Conservation (phyloP, 2,329 filamentous ascomycete genomes). For the Didymella pomorum region DNA sequence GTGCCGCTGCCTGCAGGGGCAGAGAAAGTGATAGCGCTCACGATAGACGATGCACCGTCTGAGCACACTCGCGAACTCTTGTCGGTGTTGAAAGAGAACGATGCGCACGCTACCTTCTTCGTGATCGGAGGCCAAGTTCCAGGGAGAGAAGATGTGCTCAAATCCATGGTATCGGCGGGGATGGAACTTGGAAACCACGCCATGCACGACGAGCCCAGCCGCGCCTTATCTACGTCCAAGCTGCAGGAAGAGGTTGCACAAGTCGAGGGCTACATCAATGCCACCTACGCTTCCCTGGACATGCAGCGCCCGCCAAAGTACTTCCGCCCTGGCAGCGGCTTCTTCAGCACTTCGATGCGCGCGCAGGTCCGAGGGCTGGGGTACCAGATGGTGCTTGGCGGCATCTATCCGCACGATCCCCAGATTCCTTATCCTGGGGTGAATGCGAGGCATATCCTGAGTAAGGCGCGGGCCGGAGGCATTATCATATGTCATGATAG, state of each 20-base stretch:
- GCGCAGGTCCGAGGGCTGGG: constrained; percentile 65
- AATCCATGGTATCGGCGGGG: constrained; percentile 62
- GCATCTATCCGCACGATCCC: constrained; percentile 90
- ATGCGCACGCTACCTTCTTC: constrained; percentile 84
- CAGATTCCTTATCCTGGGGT: constrained; percentile 74
- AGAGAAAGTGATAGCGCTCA: constrained; percentile 77
- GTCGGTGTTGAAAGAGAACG: constrained; percentile 68
- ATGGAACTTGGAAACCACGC: constrained; percentile 81
- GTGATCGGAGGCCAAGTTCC: constrained; percentile 81
- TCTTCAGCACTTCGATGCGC: constrained; percentile 79
- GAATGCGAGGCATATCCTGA: constrained; percentile 81
- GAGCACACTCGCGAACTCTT: constrained; percentile 75
- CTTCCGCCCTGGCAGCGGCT: constrained; percentile 84
- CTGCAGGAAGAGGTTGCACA: constrained; percentile 69
- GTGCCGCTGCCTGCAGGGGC: constrained; percentile 49
- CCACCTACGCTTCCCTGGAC: constrained; percentile 60
- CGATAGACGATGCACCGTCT: constrained; percentile 86
- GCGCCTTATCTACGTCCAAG: constrained; percentile 64
- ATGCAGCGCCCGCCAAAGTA: constrained; percentile 64
- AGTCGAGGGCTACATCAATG: constrained; percentile 69
- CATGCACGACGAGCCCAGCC: constrained; percentile 83
- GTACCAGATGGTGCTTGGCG: constrained; percentile 79
- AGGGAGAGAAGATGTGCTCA: constrained; percentile 59
- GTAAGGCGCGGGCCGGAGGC: constrained; percentile 77
- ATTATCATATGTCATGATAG: constrained; percentile 89